phyloP scores from a whole-genome alignment of 1,284 basidiomycete genomes.

The Pseudozyma tsukubaensis region DNA sequence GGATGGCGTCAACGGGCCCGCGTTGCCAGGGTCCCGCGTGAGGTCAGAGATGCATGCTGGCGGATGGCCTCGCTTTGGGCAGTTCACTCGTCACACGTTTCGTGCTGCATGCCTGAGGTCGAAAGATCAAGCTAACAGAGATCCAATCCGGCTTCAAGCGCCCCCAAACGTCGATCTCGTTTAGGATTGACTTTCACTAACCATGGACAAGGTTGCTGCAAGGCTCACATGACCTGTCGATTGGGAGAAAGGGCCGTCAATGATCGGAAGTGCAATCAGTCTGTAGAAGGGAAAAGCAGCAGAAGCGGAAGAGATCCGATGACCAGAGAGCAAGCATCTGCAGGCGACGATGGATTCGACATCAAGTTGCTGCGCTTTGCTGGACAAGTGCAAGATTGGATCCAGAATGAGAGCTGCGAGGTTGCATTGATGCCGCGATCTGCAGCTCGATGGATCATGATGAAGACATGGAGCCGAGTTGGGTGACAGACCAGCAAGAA shows the following conservation, averaged over 20 bases:
- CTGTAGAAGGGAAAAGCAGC: not conserved
- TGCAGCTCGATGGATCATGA: not conserved
- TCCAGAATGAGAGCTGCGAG: not conserved
- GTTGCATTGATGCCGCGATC: not conserved
- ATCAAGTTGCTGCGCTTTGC: not conserved
- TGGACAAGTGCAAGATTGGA: not conserved
- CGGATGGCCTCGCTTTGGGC: not conserved
- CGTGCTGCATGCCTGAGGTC: too few species aligned
- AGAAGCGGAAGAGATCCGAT: not conserved
- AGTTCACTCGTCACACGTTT: not conserved
- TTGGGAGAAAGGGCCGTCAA: too few species aligned
- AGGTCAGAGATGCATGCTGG: too few species aligned
- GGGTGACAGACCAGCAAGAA: constrained; percentile 6
- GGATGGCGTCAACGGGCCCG: constrained; percentile 11
- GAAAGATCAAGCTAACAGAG: too few species aligned
- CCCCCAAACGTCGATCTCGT: too few species aligned
- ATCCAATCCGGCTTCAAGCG: too few species aligned
- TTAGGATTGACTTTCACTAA: not conserved
- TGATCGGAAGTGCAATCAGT: too few species aligned
- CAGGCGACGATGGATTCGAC: constrained; percentile 7
- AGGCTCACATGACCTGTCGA: not conserved
- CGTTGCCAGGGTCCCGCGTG: constrained; percentile 6
- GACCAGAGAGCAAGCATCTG: constrained; percentile 7
- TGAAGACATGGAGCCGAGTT: constrained; percentile 2
- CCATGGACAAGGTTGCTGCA: not conserved